These are phyloP conservation scores for Candida xyloterini DNA, from an alignment of 805 yeast species.

Conservation along the genomic window DNA sequence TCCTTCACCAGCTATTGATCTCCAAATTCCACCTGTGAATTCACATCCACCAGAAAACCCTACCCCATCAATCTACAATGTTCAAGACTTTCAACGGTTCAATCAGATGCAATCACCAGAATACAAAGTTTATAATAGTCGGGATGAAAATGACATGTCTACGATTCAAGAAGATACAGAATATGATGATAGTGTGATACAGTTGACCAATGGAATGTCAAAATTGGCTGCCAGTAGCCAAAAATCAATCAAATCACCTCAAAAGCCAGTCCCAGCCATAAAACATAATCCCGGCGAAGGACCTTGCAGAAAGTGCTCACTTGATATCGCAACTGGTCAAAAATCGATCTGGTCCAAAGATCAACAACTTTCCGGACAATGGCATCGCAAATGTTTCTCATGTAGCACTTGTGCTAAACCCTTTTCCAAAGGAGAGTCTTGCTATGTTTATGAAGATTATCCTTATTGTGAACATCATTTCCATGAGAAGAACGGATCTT, in stretches of 20 bases:
- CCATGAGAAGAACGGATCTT: conserved; percentile 71
- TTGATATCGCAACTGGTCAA: conserved; percentile 43
- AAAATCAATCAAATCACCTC: conserved; percentile 1
- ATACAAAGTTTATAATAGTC: conserved; percentile 28
- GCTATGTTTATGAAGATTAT: conserved; percentile 72
- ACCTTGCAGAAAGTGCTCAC: conserved; percentile 74
- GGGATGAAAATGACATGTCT: conserved; percentile 28
- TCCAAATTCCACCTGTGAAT: conserved; percentile 11
- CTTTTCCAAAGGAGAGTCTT: conserved; percentile 59
- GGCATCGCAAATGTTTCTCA: conserved; percentile 87
- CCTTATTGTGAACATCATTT: conserved; percentile 82
- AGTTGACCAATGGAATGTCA: conserved; percentile 17
- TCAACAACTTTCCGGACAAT: conserved; percentile 82
- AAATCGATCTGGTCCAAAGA: conserved; percentile 83
- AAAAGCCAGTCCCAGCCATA: neutral
- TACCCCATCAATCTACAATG: conserved; percentile 17
- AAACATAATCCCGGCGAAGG: conserved; percentile 62
- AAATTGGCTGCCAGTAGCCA: conserved; percentile 13
- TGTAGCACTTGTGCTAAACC: conserved; percentile 61
- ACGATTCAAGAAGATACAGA: conserved; percentile 36
- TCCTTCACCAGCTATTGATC: conserved; percentile 13
- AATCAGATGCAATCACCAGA: conserved; percentile 34
- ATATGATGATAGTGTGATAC: conserved; percentile 21
- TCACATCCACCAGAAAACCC: conserved; percentile 5
- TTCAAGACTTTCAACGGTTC: conserved; percentile 22